These are phyloP conservation scores for Fusarium oxysporum DNA, from an alignment of 2,329 filamentous ascomycete genomes.

Conservation along the genomic window DNA sequence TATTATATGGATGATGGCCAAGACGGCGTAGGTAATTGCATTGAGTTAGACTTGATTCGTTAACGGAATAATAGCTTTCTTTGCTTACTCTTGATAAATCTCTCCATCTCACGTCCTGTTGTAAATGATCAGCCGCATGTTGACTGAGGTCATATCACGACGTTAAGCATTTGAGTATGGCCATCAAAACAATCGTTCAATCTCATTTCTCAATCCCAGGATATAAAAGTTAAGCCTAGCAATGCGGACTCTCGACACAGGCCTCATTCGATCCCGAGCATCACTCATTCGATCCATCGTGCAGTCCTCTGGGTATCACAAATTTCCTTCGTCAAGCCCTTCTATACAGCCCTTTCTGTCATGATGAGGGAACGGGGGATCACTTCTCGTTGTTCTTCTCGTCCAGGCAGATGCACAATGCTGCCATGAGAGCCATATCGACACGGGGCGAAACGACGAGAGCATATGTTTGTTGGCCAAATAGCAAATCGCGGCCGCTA, in stretches of 20 bases:
- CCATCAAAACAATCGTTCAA: not conserved
- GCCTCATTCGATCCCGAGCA: not conserved
- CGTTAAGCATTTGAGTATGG: not conserved
- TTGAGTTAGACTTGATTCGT: not conserved
- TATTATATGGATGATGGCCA: not conserved
- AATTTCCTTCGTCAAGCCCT: not conserved
- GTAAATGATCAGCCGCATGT: not conserved
- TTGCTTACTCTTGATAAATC: not conserved
- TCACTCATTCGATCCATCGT: not conserved
- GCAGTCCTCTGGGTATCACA: constrained; percentile 10
- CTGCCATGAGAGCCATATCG: constrained; percentile 73
- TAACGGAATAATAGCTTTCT: not conserved
- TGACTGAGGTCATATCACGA: not conserved
- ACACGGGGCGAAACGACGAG: constrained; percentile 73
- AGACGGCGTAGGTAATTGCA: not conserved
- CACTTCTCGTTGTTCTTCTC: constrained; percentile 64
- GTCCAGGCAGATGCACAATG: constrained; percentile 75
- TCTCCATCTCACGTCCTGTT: not conserved
- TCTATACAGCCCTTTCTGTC: not conserved
- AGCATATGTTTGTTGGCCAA: constrained; percentile 73
- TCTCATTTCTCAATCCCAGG: not conserved
- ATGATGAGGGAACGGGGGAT: not conserved
- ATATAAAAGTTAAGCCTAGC: not conserved
- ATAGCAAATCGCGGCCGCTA: constrained; percentile 67
- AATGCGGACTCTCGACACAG: not conserved